Base-by-base conservation (phyloP, 352 stramenopile genomes). In the Phytophthora sojae region DNA sequence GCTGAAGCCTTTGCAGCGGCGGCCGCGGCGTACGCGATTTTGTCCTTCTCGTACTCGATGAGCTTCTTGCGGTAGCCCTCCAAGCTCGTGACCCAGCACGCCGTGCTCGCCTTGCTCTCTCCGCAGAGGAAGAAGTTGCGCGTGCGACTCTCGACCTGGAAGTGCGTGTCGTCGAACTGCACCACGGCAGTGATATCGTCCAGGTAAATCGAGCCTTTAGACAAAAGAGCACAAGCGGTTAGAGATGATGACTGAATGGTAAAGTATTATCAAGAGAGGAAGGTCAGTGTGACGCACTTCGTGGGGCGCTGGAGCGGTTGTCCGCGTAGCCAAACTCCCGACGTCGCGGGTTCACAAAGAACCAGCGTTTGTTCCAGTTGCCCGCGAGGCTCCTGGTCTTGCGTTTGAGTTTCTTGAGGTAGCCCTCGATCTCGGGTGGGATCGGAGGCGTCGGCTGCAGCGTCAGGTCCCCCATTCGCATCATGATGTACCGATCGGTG, bases 341-440 rank as follows among this genome's bases (percentile, higher is more conserved):
- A 9, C 82, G 83, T 72, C 89, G 86, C 4, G 79, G 72, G 57
- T 96, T 87, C 26, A 96, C 86, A 44, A 93, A 96, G 77, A 96
- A 96, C 89, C 86, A 96, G 30, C 89, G 85, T 67, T 90, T 92
- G 82, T 94, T 96, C 87, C 86, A 96, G 63, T 88, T 91, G 2
- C 85, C 86, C 23, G 77, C 83, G 6, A 88, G 52, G 70, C 83
- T 94, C 71, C 79, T 91, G 6, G 89, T 94, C 64, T 95, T 94
- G 56, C 89, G 89, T 74, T 96, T 96, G 59, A 96, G 83, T 66
- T 96, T 95, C 73, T 94, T 93, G n/a, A 96, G 74, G 54, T 86
- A 94, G 17, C 89, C 89, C 69, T 96, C 87, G 64, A 95, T 94
- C 74, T 94, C 85, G 1, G 89, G 89, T 15, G 87, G 80, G 30